phyloP scores from a whole-genome alignment of 352 stramenopile genomes.

The Phytophthora ramorum region DNA sequence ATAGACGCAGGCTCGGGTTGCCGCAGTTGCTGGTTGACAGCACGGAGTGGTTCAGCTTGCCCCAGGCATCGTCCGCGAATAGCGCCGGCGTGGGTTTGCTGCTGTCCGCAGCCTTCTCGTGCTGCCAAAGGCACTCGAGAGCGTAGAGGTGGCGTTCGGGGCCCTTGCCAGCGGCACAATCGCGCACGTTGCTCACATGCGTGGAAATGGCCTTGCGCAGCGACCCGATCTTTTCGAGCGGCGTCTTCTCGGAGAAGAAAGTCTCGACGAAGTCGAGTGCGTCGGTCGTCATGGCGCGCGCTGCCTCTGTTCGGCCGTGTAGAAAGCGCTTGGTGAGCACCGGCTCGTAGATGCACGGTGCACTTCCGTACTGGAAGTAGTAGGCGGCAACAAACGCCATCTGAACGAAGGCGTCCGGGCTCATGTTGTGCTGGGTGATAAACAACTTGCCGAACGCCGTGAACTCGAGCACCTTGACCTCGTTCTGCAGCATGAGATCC shows the following conservation, averaged over 20 bases:
- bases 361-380: slow-evolving; percentile 92
- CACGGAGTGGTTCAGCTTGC: slow-evolving; percentile 94
- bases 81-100: slow-evolving; percentile 67
- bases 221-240: slow-evolving; percentile 91
- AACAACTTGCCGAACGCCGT: slow-evolving; percentile 91
- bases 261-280: slow-evolving; percentile 90
- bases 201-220: slow-evolving; percentile 84
- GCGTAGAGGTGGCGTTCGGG: slow-evolving; percentile 95
- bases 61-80: slow-evolving; percentile 91
- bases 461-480: slow-evolving; percentile 96
- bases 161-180: slow-evolving; percentile 91
- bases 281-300: slow-evolving; percentile 92
- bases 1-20: slow-evolving; percentile 94
- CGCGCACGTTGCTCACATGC: slow-evolving; percentile 92
- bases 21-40: slow-evolving; percentile 97
- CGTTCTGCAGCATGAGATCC: slow-evolving; percentile 94
- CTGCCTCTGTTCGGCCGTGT: slow-evolving; percentile 95
- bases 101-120: slow-evolving; percentile 48
- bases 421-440: slow-evolving; percentile 93
- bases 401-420: slow-evolving; percentile 96
- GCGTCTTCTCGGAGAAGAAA: slow-evolving; percentile 82
- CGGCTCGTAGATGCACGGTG: slow-evolving; percentile 94
- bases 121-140: slow-evolving; percentile 91
- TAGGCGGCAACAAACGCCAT: slow-evolving; percentile 95
- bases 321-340: slow-evolving; percentile 96